Conservation (phyloP, 345 rosid genomes). For the Salix dunnii region DNA sequence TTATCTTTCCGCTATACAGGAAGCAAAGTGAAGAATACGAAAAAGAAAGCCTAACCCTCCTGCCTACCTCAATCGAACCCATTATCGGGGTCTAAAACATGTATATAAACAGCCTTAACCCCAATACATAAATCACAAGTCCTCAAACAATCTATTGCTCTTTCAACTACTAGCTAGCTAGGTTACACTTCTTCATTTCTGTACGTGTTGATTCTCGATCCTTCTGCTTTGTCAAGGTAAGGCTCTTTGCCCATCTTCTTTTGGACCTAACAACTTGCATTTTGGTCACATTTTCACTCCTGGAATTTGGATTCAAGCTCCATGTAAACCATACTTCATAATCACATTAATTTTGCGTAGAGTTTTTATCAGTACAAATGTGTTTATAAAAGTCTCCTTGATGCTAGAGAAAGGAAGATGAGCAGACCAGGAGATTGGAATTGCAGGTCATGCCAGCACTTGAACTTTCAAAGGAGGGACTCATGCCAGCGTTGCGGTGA, state of each 20-base stretch:
- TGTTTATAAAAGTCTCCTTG: neutral
- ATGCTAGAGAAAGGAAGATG: constrained; percentile 38
- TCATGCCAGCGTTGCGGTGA: constrained; percentile 71
- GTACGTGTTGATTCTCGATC: neutral
- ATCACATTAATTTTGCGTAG: neutral
- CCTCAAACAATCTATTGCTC: constrained; percentile 10
- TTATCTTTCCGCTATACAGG: constrained; percentile 24
- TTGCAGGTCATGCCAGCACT: constrained; percentile 73
- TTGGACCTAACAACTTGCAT: neutral
- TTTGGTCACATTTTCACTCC: neutral
- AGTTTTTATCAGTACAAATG: neutral
- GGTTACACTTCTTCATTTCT: neutral
- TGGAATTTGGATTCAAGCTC: neutral
- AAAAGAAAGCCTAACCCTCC: constrained; percentile 31
- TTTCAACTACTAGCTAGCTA: neutral
- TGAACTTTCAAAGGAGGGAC: constrained; percentile 85
- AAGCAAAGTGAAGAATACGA: constrained; percentile 33
- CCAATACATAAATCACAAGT: constrained; percentile 21
- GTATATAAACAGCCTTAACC: constrained; percentile 33
- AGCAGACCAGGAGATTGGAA: constrained; percentile 91
- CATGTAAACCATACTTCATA: neutral
- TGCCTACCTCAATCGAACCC: constrained; percentile 25
- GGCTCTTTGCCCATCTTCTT: neutral
- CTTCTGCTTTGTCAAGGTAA: constrained; percentile 7
- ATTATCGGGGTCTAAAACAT: constrained; percentile 25